Base-by-base conservation (phyloP, 495 filamentous ascomycete species). In the Penicillium ochrochloron region DNA sequence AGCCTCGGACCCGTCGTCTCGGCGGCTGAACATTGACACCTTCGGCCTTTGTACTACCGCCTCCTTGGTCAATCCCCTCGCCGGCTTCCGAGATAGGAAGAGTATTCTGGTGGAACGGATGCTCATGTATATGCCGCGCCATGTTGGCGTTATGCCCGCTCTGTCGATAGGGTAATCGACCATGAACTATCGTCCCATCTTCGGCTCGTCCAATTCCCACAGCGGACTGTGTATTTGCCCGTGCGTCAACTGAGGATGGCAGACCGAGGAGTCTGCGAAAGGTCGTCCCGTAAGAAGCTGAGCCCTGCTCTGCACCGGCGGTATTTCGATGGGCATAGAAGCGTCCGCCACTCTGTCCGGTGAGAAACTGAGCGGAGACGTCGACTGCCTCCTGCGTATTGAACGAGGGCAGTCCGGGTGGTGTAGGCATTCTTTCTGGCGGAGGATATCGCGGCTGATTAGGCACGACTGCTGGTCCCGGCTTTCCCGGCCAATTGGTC, bases 351-450 rank as follows among this genome's bases (percentile, higher is more conserved):
- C 46, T 62, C 5, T 59, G 52, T 55, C 61, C 59, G 4, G 51
- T 25, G 25, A 70, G 46, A 31, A 76, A 75, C 21, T 67, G 77
- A 9, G 71, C 63, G 29, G 76, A 70, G 62, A 70, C 77, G 19
- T 65, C 63, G 9, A 80, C 60, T 8, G 82, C 82, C 67, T 82
- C 80, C 21, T 69, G 73, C 12, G 77, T 76, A 31, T 78, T 76
- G 60, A 84, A 84, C 1, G 78, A 79, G 1, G 82, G 82, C 39
- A 84, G 64, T 2, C 81, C 79, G 2, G 81, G 80, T 31, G 82
- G 82, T 10, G 82, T 84, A 6, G 80, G 78, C 11, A 67, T 59
- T 60, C 82, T 70, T 33, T 66, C 64, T 8, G 81, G 81, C 29
- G 81, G 78, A 46, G 79, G 78, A 57, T 73, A 77, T 35, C 37